phyloP scores from a whole-genome alignment of 164 flowering plant species.

The Sedum album region DNA sequence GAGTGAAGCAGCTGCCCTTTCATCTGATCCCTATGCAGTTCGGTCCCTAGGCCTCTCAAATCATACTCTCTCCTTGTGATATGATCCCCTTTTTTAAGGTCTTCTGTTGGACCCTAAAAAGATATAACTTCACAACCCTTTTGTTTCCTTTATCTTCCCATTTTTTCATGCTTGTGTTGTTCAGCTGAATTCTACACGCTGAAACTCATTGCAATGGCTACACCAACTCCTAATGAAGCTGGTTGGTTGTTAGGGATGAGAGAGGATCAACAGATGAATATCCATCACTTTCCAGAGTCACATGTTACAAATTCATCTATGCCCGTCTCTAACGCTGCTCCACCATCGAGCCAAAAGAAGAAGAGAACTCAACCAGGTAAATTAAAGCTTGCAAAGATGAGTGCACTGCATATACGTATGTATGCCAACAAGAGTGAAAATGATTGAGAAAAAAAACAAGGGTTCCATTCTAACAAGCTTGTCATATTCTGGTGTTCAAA shows the following conservation, averaged over 20 bases:
- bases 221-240: neutral
- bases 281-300: neutral
- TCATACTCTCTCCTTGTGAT: neutral
- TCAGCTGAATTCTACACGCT: slow-evolving; percentile 2
- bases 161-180: neutral
- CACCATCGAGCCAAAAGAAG: slow-evolving; percentile 4
- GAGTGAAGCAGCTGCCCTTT: neutral
- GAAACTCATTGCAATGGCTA: neutral
- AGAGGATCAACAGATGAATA: neutral
- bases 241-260: neutral
- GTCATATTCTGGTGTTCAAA: neutral
- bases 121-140: neutral
- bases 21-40: neutral
- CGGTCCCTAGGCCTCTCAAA: neutral
- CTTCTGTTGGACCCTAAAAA: neutral
- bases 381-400: neutral
- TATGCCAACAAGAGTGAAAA: neutral
- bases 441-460: neutral
- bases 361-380: slow-evolving; percentile 8
- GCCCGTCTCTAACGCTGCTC: neutral
- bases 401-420: neutral
- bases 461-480: neutral
- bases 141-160: neutral
- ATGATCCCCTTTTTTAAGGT: neutral
- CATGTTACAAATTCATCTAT: neutral